Percentiles rank a stretch among this genome's conserved stretches.
phyloP scores from a whole-genome alignment of 208 protist species.

The Trypanosoma avium region DNA sequence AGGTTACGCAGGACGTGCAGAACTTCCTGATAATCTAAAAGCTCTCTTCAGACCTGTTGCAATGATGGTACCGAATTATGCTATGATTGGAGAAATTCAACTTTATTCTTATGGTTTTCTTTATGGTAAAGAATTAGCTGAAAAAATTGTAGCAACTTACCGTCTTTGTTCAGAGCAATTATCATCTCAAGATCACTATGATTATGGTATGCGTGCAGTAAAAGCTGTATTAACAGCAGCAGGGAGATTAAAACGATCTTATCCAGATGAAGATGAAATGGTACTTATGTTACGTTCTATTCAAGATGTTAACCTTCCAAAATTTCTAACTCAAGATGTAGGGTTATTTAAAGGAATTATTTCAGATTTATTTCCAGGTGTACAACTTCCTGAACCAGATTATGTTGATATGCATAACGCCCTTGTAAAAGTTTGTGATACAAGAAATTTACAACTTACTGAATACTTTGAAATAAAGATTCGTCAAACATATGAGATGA shows the following conservation, averaged over 20 bases:
- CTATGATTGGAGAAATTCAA: constrained; percentile 98
- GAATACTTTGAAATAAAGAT: constrained; percentile 91
- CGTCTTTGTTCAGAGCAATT: constrained; percentile 96
- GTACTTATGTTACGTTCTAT: constrained; percentile 95
- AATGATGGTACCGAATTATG: constrained; percentile 98
- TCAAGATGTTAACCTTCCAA: constrained; percentile 95
- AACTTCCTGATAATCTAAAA: constrained; percentile 98
- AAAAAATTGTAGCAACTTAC: constrained; percentile 97
- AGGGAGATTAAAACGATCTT: constrained; percentile 88
- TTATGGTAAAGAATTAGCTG: constrained; percentile 87
- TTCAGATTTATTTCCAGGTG: constrained; percentile 93
- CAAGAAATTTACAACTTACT: constrained; percentile 88
- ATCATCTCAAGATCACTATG: constrained; percentile 97
- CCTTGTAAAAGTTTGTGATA: constrained; percentile 52
- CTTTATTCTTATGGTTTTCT: constrained; percentile 98
- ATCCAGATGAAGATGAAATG: constrained; percentile 92
- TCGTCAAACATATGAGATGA: constrained; percentile 96
- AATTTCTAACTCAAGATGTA: constrained; percentile 96
- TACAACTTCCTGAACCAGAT: constrained; percentile 82
- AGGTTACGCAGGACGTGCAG: constrained; percentile 96
- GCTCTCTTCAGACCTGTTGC: constrained; percentile 98
- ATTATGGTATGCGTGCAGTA: constrained; percentile 97
- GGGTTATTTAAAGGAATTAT: constrained; percentile 96
- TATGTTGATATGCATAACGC: constrained; percentile 88
- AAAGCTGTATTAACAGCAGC: constrained; percentile 95